These are phyloP conservation scores for Eimeria tenella DNA, from an alignment of 169 alveolate genomes.

Conservation along the genomic window DNA sequence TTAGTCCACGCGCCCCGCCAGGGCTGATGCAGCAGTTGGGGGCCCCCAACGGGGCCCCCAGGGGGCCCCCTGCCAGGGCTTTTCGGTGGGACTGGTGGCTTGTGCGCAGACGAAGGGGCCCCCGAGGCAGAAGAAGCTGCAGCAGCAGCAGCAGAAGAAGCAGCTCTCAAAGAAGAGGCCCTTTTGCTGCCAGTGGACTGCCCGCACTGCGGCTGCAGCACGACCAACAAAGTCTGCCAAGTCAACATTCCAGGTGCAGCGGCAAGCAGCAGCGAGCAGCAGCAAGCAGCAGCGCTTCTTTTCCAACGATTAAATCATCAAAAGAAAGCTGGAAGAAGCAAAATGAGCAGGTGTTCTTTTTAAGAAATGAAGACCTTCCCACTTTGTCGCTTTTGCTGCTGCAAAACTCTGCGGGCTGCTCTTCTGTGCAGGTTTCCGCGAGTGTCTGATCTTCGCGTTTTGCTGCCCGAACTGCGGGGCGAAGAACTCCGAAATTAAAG, in stretches of 20 bases:
- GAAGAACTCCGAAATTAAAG: conserved; percentile 96
- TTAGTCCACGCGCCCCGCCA: too few relatives aligned
- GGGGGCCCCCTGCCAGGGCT: too few relatives aligned
- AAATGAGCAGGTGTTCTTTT: too few relatives aligned
- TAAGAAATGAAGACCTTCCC: neutral
- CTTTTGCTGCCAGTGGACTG: conserved; percentile 78
- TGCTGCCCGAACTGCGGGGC: conserved; percentile 92
- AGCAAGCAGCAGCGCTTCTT: too few relatives aligned
- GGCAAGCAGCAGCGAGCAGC: neutral
- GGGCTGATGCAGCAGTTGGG: too few relatives aligned
- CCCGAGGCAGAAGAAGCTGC: neutral
- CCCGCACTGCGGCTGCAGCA: conserved; percentile 91
- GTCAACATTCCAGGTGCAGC: conserved; percentile 95
- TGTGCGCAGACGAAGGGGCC: neutral
- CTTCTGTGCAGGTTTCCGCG: conserved; percentile 94
- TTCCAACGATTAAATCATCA: too few relatives aligned
- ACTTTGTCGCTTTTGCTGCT: too few relatives aligned
- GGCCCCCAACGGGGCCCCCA: too few relatives aligned
- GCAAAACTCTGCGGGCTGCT: too few relatives aligned
- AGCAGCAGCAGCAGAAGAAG: neutral
- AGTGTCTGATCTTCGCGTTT: conserved; percentile 47
- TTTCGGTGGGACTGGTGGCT: neutral
- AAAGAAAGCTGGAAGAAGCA: neutral
- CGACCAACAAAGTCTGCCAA: conserved; percentile 92
- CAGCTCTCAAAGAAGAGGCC: neutral